These are phyloP conservation scores for Raddia distichophylla DNA, from an alignment of 176 grass and related monocot genomes.

Conservation along the genomic window DNA sequence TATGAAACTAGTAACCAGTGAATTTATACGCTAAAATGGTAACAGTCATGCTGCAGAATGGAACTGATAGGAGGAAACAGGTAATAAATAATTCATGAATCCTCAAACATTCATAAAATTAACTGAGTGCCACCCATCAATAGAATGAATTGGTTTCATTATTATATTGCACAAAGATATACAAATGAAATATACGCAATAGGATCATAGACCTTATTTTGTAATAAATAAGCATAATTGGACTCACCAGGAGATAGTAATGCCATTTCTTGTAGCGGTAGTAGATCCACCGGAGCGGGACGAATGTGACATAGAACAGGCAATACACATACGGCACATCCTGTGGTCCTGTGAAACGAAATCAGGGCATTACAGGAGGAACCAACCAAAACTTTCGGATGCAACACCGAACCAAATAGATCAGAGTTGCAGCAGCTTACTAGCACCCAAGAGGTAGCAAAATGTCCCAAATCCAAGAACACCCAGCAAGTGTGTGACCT, in stretches of 20 bases:
- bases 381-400: constrained; percentile 10
- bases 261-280: constrained; percentile 99
- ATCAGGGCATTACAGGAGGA: constrained; percentile 9
- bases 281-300: constrained; percentile 95
- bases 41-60: neutral
- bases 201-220: neutral
- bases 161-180: neutral
- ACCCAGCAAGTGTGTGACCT: constrained; percentile 95
- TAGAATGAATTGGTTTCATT: neutral
- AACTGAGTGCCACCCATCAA: neutral
- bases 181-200: neutral
- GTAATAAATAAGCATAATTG: neutral
- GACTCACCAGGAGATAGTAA: constrained; percentile 89
- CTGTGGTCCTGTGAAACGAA: constrained; percentile 67
- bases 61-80: neutral
- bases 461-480: constrained; percentile 97
- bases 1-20: neutral
- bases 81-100: neutral
- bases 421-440: constrained; percentile 58
- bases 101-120: neutral
- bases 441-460: constrained; percentile 94
- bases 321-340: constrained; percentile 91
- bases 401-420: constrained; percentile 20
- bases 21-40: neutral
- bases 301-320: constrained; percentile 90